phyloP scores from a whole-genome alignment of 2,329 filamentous ascomycete species.

The Fusarium nanum region DNA sequence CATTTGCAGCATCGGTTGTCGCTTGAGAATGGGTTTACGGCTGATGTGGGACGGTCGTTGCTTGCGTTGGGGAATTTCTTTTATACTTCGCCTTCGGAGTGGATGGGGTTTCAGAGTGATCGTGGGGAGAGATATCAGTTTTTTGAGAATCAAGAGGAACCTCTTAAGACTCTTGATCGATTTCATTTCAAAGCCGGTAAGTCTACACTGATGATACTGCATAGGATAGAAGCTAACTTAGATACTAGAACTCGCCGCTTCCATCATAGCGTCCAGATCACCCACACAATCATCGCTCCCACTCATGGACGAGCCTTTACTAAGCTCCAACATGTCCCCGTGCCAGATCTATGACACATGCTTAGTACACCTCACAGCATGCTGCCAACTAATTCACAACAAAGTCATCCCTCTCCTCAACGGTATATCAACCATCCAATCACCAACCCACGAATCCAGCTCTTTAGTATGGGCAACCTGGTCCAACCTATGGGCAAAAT shows the following conservation, averaged over 20 bases:
- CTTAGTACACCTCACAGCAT: slow-evolving; percentile 4
- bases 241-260: slow-evolving; percentile 21
- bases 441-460: slow-evolving; percentile 12
- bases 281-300: neutral
- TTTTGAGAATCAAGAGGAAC: slow-evolving; percentile 12
- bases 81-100: slow-evolving; percentile 17
- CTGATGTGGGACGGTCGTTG: neutral
- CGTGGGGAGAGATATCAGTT: neutral
- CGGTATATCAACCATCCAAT: neutral
- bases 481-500: slow-evolving; percentile 17
- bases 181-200: slow-evolving; percentile 26
- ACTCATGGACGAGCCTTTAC: neutral
- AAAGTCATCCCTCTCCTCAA: slow-evolving; percentile 17
- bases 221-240: no score
- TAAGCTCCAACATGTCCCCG: neutral
- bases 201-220: no score
- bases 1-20: slow-evolving; percentile 15
- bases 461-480: slow-evolving; percentile 16
- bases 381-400: slow-evolving; percentile 4
- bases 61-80: slow-evolving; percentile 16
- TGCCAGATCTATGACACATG: slow-evolving; percentile 5
- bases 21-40: neutral
- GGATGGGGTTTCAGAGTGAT: neutral
- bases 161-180: slow-evolving; percentile 8
- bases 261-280: neutral